phyloP scores from a whole-genome alignment of 805 yeast genomes.

The Zygoascus ofunaensis region DNA sequence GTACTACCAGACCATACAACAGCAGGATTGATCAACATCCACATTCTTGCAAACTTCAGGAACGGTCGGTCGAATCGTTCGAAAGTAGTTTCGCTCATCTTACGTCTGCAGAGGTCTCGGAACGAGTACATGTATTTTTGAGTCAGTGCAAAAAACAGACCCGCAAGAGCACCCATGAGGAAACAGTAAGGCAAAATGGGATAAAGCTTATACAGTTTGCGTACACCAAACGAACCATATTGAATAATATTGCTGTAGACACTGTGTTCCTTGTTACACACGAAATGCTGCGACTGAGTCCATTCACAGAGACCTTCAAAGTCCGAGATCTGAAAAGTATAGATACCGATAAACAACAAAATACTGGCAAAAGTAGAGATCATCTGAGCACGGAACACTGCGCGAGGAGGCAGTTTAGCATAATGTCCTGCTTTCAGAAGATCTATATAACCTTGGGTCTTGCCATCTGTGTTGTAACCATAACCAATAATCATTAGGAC shows the following conservation, averaged over 20 bases:
- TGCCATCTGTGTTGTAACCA: conserved; percentile 39
- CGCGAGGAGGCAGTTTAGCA: conserved; percentile 35
- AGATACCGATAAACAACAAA: conserved; percentile 24
- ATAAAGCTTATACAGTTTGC: conserved; percentile 32
- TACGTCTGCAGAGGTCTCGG: not conserved
- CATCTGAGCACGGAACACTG: conserved; percentile 34
- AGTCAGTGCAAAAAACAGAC: conserved; percentile 23
- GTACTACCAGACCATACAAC: conserved; percentile 37
- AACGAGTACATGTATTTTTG: conserved; percentile 10
- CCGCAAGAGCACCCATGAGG: conserved; percentile 31
- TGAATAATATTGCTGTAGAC: conserved; percentile 40
- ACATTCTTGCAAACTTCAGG: not conserved
- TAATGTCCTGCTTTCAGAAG: conserved; percentile 44
- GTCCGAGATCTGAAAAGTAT: conserved; percentile 29
- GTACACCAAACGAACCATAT: conserved; percentile 40
- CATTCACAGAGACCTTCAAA: conserved; percentile 31
- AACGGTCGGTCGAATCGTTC: conserved; percentile 17
- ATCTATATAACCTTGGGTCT: conserved; percentile 52
- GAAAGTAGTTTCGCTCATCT: conserved; percentile 8
- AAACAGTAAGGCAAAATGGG: conserved; percentile 24
- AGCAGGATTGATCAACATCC: conserved; percentile 35
- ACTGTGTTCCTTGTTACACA: conserved; percentile 32
- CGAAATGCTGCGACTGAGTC: conserved; percentile 30
- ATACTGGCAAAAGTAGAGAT: conserved; percentile 34
- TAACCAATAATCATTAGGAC: conserved; percentile 43